Evolutionary conservation across 2,329 filamentous ascomycete genomes (phyloP).

Genomic region (Paecilomyces sp.): DNA sequence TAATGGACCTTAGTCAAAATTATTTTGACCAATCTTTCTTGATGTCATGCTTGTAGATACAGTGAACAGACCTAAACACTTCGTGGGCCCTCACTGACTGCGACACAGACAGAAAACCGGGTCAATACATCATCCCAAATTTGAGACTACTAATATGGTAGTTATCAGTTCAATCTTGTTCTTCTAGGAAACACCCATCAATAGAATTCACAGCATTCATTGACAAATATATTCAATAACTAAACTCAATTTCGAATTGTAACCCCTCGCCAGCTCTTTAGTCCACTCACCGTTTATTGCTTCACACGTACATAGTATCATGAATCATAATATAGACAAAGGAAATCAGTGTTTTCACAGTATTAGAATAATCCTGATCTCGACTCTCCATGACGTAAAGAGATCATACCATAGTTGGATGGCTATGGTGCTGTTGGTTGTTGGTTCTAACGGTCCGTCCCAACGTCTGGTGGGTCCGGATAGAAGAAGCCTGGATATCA

Average conservation of each 20-base stretch:
- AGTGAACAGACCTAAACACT: background rate
- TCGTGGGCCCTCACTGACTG: background rate
- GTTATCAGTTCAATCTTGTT: background rate
- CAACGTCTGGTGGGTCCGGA: background rate
- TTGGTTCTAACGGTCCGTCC: background rate
- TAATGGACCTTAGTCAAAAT: too few relatives aligned
- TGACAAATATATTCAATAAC: background rate
- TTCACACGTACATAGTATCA: too few relatives aligned
- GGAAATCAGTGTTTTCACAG: too few relatives aligned
- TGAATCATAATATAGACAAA: too few relatives aligned
- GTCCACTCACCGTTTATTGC: too few relatives aligned
- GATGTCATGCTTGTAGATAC: background rate
- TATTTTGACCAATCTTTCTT: background rate
- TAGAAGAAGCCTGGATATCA: background rate
- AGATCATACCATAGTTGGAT: too few relatives aligned
- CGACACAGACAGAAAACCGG: background rate
- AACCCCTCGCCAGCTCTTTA: background rate
- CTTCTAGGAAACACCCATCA: background rate
- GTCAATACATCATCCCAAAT: background rate
- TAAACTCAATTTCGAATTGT: background rate
- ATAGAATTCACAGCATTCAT: background rate
- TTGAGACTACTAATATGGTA: background rate
- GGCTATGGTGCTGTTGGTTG: background rate
- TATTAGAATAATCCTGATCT: background rate
- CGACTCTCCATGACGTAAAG: background rate